Percentiles rank a stretch among this genome's conserved stretches.
Conservation (phyloP, 345 rosid species). For the Eucalyptus marginata region DNA sequence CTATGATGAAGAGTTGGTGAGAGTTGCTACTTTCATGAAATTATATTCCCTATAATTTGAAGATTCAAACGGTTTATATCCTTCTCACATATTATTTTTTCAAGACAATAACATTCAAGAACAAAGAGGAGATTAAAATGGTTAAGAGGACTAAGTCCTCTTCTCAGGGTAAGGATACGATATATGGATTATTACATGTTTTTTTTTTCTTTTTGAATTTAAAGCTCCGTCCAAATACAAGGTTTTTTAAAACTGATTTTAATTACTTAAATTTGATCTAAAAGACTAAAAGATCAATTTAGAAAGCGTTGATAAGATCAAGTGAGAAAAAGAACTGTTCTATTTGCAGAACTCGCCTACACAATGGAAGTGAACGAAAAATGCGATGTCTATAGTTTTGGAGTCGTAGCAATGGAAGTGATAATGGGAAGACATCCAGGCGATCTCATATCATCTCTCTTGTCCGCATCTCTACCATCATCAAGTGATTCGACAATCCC, state of each 20-base stretch:
- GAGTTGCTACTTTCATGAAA: neutral
- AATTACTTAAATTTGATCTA: neutral
- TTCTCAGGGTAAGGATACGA: no score
- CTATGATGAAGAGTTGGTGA: no score
- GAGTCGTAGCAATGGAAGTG: neutral
- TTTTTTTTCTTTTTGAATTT: no score
- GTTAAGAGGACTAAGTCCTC: neutral
- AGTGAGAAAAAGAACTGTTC: no score
- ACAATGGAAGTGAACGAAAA: neutral
- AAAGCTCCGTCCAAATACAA: neutral
- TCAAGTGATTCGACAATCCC: no score
- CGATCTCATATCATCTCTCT: neutral
- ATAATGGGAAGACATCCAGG: neutral
- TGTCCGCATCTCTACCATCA: neutral
- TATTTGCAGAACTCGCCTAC: neutral
- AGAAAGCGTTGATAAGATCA: no score
- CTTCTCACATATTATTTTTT: neutral
- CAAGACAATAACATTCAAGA: neutral
- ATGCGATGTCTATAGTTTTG: neutral
- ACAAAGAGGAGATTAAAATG: neutral
- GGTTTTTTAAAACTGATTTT: neutral
- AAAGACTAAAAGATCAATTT: neutral
- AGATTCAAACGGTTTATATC: neutral
- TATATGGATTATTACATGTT: no score
- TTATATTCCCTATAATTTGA: neutral